Evolutionary conservation across 176 grass and related monocot species (phyloP).

Genomic region (Eremochloa ophiuroides): DNA sequence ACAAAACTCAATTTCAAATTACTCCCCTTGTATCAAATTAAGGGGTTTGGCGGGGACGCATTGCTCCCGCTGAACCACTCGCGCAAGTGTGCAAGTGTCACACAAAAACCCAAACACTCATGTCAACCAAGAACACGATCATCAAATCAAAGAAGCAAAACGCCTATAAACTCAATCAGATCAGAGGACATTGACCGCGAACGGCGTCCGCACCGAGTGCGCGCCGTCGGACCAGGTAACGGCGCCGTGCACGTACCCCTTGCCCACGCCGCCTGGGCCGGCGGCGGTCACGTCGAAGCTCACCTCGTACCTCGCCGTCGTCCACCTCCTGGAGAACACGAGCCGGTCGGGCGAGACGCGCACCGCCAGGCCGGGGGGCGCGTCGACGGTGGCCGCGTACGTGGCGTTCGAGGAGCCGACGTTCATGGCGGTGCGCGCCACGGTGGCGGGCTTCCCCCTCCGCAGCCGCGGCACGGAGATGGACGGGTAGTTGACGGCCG

Average conservation of each 20-base stretch:
- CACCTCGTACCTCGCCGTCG: constrained; percentile 70
- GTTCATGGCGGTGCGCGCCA: constrained; percentile 64
- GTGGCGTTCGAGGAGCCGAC: constrained; percentile 75
- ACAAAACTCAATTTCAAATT: neutral
- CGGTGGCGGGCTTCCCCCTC: constrained; percentile 30
- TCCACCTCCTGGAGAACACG: constrained; percentile 59
- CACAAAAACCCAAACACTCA: neutral
- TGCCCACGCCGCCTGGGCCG: constrained; percentile 28
- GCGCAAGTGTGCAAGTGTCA: neutral
- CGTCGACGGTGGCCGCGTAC: constrained; percentile 48
- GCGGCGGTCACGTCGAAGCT: constrained; percentile 37
- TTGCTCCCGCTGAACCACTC: neutral
- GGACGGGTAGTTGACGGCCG: constrained; percentile 84
- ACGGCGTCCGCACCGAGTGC: constrained; percentile 69
- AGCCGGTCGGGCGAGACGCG: constrained; percentile 60
- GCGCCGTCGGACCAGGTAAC: constrained; percentile 87
- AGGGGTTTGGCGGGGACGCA: neutral
- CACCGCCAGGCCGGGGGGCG: constrained; percentile 46
- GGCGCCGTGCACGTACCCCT: constrained; percentile 58
- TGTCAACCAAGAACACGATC: neutral
- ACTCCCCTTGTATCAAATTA: neutral
- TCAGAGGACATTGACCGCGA: constrained; percentile 78
- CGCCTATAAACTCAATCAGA: neutral
- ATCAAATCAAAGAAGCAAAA: neutral
- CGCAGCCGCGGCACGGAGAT: constrained; percentile 68